Base-by-base conservation (phyloP, 2,329 filamentous ascomycete genomes). In the Monilinia laxa region DNA sequence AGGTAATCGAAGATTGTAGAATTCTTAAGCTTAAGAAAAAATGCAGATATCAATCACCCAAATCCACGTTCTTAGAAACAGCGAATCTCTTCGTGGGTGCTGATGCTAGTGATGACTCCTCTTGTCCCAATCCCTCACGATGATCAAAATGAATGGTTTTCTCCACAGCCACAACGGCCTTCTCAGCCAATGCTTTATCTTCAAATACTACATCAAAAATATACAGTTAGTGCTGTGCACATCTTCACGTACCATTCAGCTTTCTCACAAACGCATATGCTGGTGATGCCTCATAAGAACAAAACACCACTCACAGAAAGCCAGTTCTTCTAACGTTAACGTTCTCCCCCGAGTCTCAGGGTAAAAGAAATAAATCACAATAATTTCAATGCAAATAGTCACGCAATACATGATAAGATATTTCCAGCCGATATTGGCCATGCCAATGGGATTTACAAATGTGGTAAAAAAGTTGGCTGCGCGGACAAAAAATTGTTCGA, bases 401-500 rank as follows among this genome's bases (percentile, higher is more conserved):
- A 76, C 76, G 68, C 77, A 80, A 71, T 81, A 81, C 38, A 77
- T 77, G 47, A 80, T 73, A 23, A 81, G 74, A 73, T 64, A 68
- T 53, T 70, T 69, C 63, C 65, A 67, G 9, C 53, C 62, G 10
- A 68, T 52, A 10, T 73, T 75, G 3, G 75, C 65, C 31, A 82
- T 69, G 31, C 76, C 80, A 51, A 82, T 79, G 0, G 80, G 80
- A 68, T 82, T 82, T 57, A 81, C 78, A 54, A 80, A 81, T 10
- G 76, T 81, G 55, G 67, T 31, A 12, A 68, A 67, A 47, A 69
- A 70, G 18, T 53, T 42, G 38, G 80, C 81, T 4, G 77, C 71
- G 62, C 80, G 75, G 23, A 74, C 72, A 56, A 74, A 77, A 60
- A 76, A 71, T 67, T 78, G 75, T 62, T 76, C 74, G 57, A 77